phyloP scores from a whole-genome alignment of 2,329 filamentous ascomycete genomes.

The Daldinia sp. region DNA sequence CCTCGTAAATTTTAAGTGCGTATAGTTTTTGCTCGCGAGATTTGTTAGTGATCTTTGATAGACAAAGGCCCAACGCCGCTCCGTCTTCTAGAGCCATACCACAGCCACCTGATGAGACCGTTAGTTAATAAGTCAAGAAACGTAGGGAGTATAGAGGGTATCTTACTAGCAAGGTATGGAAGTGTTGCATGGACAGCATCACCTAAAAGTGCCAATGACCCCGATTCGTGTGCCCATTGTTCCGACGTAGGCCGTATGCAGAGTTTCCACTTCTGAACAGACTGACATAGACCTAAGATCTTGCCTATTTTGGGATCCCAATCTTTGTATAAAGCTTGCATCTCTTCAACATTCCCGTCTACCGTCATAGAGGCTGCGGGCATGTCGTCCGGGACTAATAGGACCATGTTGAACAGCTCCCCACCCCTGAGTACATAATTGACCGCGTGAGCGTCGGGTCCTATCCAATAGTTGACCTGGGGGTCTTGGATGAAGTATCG shows the following conservation, averaged over 20 bases:
- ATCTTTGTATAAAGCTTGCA: slow-evolving; percentile 58
- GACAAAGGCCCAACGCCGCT: slow-evolving; percentile 55
- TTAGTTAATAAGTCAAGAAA: neutral
- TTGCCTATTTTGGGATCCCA: slow-evolving; percentile 68
- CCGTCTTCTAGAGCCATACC: slow-evolving; percentile 70
- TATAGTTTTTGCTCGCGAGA: slow-evolving; percentile 47
- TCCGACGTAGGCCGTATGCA: slow-evolving; percentile 47
- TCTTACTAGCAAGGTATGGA: slow-evolving; percentile 62
- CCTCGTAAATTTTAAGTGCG: slow-evolving; percentile 61
- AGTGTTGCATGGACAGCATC: slow-evolving; percentile 72
- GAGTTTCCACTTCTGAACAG: slow-evolving; percentile 61
- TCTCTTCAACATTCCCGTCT: slow-evolving; percentile 48
- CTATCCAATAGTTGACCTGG: slow-evolving; percentile 62
- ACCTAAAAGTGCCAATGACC: slow-evolving; percentile 66
- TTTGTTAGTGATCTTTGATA: slow-evolving; percentile 55
- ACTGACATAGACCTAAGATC: slow-evolving; percentile 63
- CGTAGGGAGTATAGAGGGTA: neutral
- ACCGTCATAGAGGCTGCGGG: slow-evolving; percentile 53
- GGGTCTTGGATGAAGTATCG: slow-evolving; percentile 55
- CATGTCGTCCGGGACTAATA: slow-evolving; percentile 60
- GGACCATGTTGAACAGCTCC: slow-evolving; percentile 59
- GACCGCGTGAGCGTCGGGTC: slow-evolving; percentile 60
- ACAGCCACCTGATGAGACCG: slow-evolving; percentile 50
- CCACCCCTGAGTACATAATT: slow-evolving; percentile 59
- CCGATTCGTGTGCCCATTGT: slow-evolving; percentile 65